phyloP scores from a whole-genome alignment of 139 green algal species.

The Coelastrella sp. region DNA sequence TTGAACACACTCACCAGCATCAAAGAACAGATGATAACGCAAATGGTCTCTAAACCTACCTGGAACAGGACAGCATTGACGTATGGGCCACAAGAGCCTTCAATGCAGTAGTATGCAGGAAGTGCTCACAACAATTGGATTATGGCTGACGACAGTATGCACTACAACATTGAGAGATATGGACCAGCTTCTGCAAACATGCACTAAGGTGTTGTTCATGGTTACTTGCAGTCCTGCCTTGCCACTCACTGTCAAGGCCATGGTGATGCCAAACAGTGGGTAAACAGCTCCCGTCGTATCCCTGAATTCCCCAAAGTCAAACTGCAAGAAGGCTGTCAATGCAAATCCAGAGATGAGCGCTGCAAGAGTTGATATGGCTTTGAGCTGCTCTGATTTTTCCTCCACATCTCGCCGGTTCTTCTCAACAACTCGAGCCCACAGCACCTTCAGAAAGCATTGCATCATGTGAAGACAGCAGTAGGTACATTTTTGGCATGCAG shows the following conservation, averaged over 20 bases:
- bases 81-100: background rate
- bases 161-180: background rate
- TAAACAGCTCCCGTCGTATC: slow-evolving; percentile 36
- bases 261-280: slow-evolving; percentile 56
- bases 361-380: slow-evolving; percentile 72
- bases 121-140: no score
- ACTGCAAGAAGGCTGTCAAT: slow-evolving; percentile 55
- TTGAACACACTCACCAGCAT: slow-evolving; percentile 54
- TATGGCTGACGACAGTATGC: no score
- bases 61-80: background rate
- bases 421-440: slow-evolving; percentile 72
- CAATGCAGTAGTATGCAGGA: no score
- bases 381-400: slow-evolving; percentile 86
- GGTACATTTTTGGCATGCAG: no score
- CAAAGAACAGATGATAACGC: slow-evolving; percentile 53
- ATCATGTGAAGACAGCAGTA: no score
- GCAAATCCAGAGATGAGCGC: slow-evolving; percentile 86
- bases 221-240: no score
- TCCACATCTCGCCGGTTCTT: slow-evolving; percentile 74
- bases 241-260: slow-evolving; percentile 46
- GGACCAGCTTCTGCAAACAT: background rate
- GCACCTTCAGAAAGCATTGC: background rate
- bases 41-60: slow-evolving; percentile 53
- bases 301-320: slow-evolving; percentile 17
- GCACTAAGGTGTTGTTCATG: no score